Percentiles rank a stretch among this genome's conserved stretches.
Evolutionary conservation across 257 asterid genomes (phyloP).

Genomic region (Ophiorrhiza pumila): DNA sequence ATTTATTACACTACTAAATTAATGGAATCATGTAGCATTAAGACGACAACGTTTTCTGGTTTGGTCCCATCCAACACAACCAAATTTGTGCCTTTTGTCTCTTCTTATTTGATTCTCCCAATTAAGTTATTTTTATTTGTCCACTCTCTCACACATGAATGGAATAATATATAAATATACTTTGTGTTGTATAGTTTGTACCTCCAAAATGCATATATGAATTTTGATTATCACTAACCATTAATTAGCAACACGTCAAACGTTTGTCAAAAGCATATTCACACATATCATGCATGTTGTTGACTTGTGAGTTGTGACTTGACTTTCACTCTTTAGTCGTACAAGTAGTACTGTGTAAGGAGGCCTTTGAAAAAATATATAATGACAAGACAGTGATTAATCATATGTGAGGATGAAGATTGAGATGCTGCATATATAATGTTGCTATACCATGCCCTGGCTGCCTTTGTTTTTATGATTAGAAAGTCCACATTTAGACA

Average conservation of each 20-base stretch:
- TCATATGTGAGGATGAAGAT: slow-evolving; percentile 3
- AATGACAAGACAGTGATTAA: neutral
- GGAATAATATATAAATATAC: neutral
- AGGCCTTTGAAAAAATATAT: slow-evolving; percentile 3
- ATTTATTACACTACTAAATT: neutral
- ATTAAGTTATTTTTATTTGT: neutral
- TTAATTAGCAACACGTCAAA: slow-evolving; percentile 3
- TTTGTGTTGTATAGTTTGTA: neutral
- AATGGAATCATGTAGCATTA: slow-evolving; percentile 21
- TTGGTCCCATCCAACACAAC: slow-evolving; percentile 12
- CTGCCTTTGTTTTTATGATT: neutral
- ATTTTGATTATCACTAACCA: neutral
- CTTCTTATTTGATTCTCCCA: neutral
- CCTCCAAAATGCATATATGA: neutral
- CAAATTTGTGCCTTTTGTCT: neutral
- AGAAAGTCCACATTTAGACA: neutral
- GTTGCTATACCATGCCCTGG: too few relatives aligned
- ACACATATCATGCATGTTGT: too few relatives aligned
- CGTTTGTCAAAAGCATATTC: slow-evolving; percentile 14
- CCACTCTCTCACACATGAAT: neutral
- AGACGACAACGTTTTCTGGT: slow-evolving; percentile 7
- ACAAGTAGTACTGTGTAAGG: slow-evolving; percentile 27
- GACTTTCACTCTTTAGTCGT: slow-evolving; percentile 6
- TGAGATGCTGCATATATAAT: slow-evolving; percentile 14
- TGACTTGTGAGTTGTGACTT: slow-evolving; percentile 1